These are phyloP conservation scores for Medakamo hakoo DNA, from an alignment of 139 green algal genomes.

Conservation along the genomic window DNA sequence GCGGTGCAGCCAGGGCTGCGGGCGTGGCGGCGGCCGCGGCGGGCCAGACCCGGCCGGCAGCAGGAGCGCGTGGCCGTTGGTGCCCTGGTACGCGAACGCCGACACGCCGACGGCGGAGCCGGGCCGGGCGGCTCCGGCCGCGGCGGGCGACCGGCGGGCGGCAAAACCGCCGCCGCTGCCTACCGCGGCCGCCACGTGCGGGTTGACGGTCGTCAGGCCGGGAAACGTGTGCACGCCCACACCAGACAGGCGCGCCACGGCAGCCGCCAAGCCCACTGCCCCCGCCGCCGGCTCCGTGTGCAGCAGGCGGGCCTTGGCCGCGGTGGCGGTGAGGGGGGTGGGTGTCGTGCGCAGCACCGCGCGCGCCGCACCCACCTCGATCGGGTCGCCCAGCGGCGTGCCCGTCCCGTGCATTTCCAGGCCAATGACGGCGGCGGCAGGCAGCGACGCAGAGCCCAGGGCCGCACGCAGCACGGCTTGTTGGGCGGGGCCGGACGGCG, in stretches of 20 bases:
- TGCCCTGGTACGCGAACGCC: conserved; percentile 71
- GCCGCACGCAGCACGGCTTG: conserved; percentile 48
- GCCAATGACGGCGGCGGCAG: conserved; percentile 2
- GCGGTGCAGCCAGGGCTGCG: conserved; percentile 5
- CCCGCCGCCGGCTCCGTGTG: conserved; percentile 74
- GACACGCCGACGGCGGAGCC: conserved; percentile 23
- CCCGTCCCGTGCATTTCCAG: conserved; percentile 69
- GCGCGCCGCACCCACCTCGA: conserved; percentile 56
- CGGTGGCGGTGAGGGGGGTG: conserved; percentile 11
- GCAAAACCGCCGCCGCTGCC: conserved; percentile 5
- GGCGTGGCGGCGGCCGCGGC: background rate
- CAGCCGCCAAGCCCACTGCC: conserved; percentile 21
- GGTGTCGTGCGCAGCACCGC: conserved; percentile 7
- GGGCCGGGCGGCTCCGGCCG: no score
- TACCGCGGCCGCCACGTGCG: conserved; percentile 24
- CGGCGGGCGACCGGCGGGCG: conserved; percentile 1
- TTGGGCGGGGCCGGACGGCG: conserved; percentile 73
- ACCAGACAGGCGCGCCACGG: background rate
- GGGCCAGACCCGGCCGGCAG: background rate
- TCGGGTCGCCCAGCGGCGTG: conserved; percentile 67
- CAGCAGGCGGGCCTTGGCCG: conserved; percentile 50
- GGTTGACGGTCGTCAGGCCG: conserved; percentile 37
- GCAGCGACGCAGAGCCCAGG: no score
- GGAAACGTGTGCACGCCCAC: background rate
- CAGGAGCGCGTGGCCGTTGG: conserved; percentile 26